Conservation (phyloP, 805 yeast genomes). For the Starmerella cellae region DNA sequence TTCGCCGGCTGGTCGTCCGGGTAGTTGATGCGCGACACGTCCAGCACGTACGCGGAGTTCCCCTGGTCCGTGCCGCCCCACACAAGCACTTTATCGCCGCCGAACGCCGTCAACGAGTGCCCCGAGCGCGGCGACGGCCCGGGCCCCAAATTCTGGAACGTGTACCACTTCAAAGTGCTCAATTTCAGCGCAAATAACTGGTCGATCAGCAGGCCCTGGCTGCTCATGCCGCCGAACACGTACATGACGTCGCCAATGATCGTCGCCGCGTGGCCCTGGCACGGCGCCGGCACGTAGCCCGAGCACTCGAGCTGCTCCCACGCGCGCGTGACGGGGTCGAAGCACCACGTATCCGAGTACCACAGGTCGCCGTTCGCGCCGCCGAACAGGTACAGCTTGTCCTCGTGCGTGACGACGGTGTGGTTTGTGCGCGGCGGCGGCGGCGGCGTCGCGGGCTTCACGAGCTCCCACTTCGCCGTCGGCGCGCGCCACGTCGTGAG, state of each 20-base stretch:
- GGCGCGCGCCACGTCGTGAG: conserved; percentile 74
- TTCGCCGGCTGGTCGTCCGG: conserved; percentile 23
- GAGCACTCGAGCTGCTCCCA: conserved; percentile 63
- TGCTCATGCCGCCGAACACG: conserved; percentile 79
- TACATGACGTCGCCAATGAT: conserved; percentile 66
- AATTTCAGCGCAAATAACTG: conserved; percentile 66
- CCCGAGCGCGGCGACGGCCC: conserved; percentile 82
- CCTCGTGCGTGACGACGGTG: conserved; percentile 67
- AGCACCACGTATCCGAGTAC: conserved; percentile 66
- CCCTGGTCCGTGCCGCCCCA: conserved; percentile 74
- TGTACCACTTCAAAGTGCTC: conserved; percentile 58
- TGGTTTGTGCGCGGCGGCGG: conserved; percentile 69
- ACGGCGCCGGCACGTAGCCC: conserved; percentile 71
- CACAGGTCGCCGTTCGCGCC: conserved; percentile 70
- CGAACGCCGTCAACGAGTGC: conserved; percentile 67
- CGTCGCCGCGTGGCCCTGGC: conserved; percentile 84
- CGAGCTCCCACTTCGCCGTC: conserved; percentile 68
- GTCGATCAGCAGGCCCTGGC: conserved; percentile 53
- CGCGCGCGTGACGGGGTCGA: conserved; percentile 49
- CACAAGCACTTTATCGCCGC: conserved; percentile 54
- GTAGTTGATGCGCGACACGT: conserved; percentile 36
- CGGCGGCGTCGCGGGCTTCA: conserved; percentile 39
- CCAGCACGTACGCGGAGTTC: conserved; percentile 49
- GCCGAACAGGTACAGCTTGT: conserved; percentile 76
- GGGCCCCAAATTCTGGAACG: conserved; percentile 40